Evolutionary conservation across 306 rosid species (phyloP).

Genomic region (Fragaria ananassa): DNA sequence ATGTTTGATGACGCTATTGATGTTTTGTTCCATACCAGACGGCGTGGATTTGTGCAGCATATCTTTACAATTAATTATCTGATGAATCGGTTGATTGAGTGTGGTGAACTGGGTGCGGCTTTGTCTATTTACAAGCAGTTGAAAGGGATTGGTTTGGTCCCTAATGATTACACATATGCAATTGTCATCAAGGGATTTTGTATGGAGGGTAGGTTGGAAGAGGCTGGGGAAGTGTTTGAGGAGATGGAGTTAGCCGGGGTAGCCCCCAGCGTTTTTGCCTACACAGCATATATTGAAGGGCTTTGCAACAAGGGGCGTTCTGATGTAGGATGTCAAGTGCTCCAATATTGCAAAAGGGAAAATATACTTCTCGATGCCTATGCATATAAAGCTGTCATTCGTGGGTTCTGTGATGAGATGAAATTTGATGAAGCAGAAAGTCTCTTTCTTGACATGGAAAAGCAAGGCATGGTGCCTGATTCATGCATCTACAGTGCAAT

Average conservation of each 20-base stretch:
- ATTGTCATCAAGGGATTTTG: constrained; percentile 68
- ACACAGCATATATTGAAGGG: constrained; percentile 58
- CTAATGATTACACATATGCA: constrained; percentile 61
- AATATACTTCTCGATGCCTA: constrained; percentile 44
- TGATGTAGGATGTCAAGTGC: constrained; percentile 52
- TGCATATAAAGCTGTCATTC: constrained; percentile 55
- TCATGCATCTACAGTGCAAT: constrained; percentile 45
- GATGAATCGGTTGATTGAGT: constrained; percentile 55
- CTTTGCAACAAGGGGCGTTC: constrained; percentile 51
- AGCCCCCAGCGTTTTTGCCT: constrained; percentile 45
- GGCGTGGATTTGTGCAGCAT: constrained; percentile 57
- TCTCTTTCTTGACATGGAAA: constrained; percentile 58
- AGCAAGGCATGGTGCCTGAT: constrained; percentile 58
- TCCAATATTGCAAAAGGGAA: constrained; percentile 41
- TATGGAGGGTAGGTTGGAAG: constrained; percentile 53
- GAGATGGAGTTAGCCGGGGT: constrained; percentile 70
- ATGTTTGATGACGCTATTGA: constrained; percentile 72
- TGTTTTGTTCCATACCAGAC: constrained; percentile 45
- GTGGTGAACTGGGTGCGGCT: constrained; percentile 42
- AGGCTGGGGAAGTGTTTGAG: constrained; percentile 40
- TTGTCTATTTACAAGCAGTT: constrained; percentile 48
- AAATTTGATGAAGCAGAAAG: constrained; percentile 51
- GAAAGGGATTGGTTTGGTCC: constrained; percentile 65
- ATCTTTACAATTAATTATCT: constrained; percentile 62
- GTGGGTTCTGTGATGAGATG: constrained; percentile 74